phyloP scores from a whole-genome alignment of 352 stramenopile genomes.

The Saprolegnia parasitica region DNA sequence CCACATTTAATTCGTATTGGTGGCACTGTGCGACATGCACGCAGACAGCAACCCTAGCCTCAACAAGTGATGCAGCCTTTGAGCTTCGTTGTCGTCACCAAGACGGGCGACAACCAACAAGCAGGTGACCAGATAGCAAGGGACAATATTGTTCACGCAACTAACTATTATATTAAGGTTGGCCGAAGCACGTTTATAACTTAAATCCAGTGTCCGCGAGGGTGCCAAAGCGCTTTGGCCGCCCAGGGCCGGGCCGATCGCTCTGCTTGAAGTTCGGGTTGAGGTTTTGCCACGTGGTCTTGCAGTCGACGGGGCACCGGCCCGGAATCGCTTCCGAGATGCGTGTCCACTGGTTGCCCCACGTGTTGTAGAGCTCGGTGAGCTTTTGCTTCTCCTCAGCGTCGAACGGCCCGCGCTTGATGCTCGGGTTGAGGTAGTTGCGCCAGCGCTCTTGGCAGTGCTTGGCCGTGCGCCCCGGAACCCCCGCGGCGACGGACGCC shows the following conservation, averaged over 20 bases:
- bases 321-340: conserved; percentile 44
- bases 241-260: conserved; percentile 13
- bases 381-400: conserved; percentile 92
- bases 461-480: conserved; percentile 80
- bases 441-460: conserved; percentile 95
- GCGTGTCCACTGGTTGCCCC: conserved; percentile 94
- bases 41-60: background rate
- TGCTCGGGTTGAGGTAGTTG: conserved; percentile 93
- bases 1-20: background rate
- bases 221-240: conserved; percentile 19
- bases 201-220: conserved; percentile 11
- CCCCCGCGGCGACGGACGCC: conserved; percentile 54
- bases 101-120: too few species aligned
- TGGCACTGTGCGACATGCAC: background rate
- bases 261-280: conserved; percentile 17
- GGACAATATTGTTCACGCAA: too few species aligned
- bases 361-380: conserved; percentile 80
- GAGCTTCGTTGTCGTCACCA: too few species aligned
- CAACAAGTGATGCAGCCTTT: too few species aligned
- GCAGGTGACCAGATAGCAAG: background rate
- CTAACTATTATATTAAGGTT: too few species aligned
- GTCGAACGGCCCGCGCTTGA: conserved; percentile 82
- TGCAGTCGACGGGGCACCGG: conserved; percentile 26
- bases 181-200: background rate
- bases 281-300: conserved; percentile 23